These are phyloP conservation scores for Leishmania mexicana DNA, from an alignment of 208 protist genomes.

Conservation along the genomic window DNA sequence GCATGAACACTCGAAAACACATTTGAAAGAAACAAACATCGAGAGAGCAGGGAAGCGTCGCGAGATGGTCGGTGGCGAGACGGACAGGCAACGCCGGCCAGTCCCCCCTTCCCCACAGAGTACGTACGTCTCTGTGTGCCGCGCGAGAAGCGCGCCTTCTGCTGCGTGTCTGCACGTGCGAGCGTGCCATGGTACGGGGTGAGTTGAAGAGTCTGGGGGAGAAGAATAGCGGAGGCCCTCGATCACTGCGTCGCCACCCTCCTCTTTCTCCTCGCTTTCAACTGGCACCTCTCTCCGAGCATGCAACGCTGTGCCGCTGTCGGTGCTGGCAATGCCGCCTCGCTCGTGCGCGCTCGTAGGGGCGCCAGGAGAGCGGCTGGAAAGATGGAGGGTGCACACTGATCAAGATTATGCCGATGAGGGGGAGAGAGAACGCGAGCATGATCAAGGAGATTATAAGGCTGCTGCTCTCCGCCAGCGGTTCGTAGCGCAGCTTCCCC, in stretches of 20 bases:
- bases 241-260: background rate
- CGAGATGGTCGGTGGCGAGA: background rate
- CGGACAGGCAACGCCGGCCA: background rate
- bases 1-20: background rate
- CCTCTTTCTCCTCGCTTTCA: background rate
- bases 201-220: background rate
- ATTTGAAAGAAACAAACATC: background rate
- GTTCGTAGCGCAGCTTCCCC: background rate
- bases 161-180: background rate
- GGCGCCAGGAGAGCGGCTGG: conserved; percentile 15
- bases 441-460: conserved; percentile 19
- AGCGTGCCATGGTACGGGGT: background rate
- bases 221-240: background rate
- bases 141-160: background rate
- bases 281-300: background rate
- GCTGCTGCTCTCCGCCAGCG: conserved; percentile 20
- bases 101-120: background rate
- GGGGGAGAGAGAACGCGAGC: background rate
- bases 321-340: background rate
- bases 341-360: conserved; percentile 18
- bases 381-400: conserved; percentile 15
- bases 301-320: background rate
- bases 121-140: background rate
- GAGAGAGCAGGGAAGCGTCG: background rate
- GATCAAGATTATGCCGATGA: background rate